A percentile compares a stretch with the other conserved stretches of the same genome.
Conservation (phyloP, 2,329 filamentous ascomycete species). For the Fusarium aywerte region DNA sequence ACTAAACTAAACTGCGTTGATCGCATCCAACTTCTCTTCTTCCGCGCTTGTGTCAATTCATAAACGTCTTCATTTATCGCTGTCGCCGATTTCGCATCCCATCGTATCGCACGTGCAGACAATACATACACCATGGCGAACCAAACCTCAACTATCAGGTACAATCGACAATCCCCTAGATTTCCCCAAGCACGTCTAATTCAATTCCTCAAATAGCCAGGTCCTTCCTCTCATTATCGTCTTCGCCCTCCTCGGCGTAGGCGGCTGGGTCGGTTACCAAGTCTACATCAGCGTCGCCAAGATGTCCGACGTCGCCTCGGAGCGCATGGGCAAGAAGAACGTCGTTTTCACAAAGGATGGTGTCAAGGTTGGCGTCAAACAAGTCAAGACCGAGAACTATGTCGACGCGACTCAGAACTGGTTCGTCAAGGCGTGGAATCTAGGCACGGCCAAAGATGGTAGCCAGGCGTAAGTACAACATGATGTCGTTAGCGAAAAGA, state of each 20-base stretch:
- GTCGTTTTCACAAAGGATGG: conserved; percentile 81
- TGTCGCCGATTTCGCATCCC: conserved; percentile 4
- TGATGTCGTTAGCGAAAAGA: background rate
- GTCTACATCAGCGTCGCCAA: conserved; percentile 75
- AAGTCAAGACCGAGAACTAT: conserved; percentile 75
- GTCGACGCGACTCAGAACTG: conserved; percentile 78
- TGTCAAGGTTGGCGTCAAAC: conserved; percentile 75
- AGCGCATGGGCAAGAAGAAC: conserved; percentile 80
- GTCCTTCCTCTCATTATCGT: conserved; percentile 75
- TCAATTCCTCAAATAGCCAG: conserved; percentile 55
- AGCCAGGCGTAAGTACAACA: conserved; percentile 32
- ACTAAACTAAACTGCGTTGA: conserved; percentile 20
- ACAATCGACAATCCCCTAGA: background rate
- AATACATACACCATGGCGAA: conserved; percentile 36
- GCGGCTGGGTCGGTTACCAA: conserved; percentile 76
- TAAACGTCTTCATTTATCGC: background rate
- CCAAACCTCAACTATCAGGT: conserved; percentile 42
- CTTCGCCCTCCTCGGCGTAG: conserved; percentile 68
- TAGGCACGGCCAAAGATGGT: conserved; percentile 52
- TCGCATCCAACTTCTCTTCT: conserved; percentile 16
- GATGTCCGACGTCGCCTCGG: conserved; percentile 71
- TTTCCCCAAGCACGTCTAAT: background rate
- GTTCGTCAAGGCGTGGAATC: conserved; percentile 74
- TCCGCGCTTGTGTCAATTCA: background rate
- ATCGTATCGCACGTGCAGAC: background rate